Base-by-base conservation (phyloP, 495 filamentous ascomycete genomes). In the Xylaria longipes region DNA sequence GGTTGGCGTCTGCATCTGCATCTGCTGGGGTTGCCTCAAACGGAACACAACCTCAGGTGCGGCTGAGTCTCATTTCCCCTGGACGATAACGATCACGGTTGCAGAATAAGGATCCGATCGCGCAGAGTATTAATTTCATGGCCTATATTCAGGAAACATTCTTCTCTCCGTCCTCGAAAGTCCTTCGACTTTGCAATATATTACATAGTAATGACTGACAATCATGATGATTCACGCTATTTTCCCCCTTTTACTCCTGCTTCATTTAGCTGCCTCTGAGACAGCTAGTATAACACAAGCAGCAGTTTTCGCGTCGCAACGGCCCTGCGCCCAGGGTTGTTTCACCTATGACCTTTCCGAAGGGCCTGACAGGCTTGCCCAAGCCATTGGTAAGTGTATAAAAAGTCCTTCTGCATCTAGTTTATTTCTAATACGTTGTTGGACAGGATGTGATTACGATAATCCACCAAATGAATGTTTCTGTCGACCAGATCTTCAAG, bases 401-500 rank as follows among this genome's bases (percentile, higher is more conserved):
- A 31, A 14, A 56, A 1, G 27, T 31, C 4, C 14, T 31, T 15
- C 52, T 17, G 52, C 17, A 56, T 31, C 12, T 17, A 27, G 17
- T 17, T 31, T 31, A 12, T 31, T 56, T 56, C 4, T 56, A 56
- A 56, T 31, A 17, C 20, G 22, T 25, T 27, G 14, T 27, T 52
- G 12, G 12, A 29, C 31, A 25, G 68, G 58, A 5, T 70, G 68
- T 25, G 56, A 70, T 5, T 63, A 63, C 37, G 22, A 33, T 5
- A 22, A 64, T 17, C 45, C 50, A 3, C 41, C 52, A 33, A 65
- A 70, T 22, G 68, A 70, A 7, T 70, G 68, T 11, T 22, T 70
- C 41, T 70, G 68, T 39, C 68, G 68, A 8, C 68, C 41, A 22
- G 68, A 70, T 50, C 68, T 62, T 2, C 68, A 70, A 27, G 22